Evolutionary conservation across 2,329 filamentous ascomycete genomes (phyloP).

Genomic region (Raffaelea ambrosiae): DNA sequence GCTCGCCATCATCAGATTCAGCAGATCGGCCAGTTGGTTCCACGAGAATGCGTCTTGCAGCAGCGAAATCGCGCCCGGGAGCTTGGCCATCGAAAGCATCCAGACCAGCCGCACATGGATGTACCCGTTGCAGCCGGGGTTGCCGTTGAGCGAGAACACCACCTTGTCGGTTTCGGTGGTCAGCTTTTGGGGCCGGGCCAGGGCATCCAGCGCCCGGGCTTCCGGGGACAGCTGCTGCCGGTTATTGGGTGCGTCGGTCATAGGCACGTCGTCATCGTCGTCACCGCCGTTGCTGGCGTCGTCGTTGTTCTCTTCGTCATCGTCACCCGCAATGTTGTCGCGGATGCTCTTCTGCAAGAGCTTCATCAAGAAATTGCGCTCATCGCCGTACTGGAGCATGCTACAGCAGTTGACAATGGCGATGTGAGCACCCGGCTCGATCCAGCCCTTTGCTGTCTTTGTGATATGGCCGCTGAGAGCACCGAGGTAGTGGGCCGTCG

Average conservation of each 20-base stretch:
- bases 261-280: slow-evolving; percentile 6
- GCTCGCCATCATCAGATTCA: slow-evolving; percentile 26
- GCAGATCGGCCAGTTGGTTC: slow-evolving; percentile 24
- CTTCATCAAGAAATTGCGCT: slow-evolving; percentile 37
- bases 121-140: slow-evolving; percentile 53
- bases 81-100: slow-evolving; percentile 35
- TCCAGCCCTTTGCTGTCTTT: slow-evolving; percentile 40
- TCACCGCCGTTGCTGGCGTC: slow-evolving; percentile 9
- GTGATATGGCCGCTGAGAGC: slow-evolving; percentile 51
- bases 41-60: slow-evolving; percentile 34
- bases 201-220: background rate
- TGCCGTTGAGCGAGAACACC: slow-evolving; percentile 42
- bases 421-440: slow-evolving; percentile 45
- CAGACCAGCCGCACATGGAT: slow-evolving; percentile 56
- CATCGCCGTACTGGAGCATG: slow-evolving; percentile 43
- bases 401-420: slow-evolving; percentile 46
- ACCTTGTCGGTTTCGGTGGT: slow-evolving; percentile 34
- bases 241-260: slow-evolving; percentile 2
- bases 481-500: slow-evolving; percentile 39
- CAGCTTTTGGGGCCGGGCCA: slow-evolving; percentile 17
- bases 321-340: background rate
- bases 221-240: background rate
- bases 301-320: background rate
- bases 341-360: slow-evolving; percentile 14
- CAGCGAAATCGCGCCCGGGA: slow-evolving; percentile 31